A percentile compares a stretch with the other conserved stretches of the same genome.
These are phyloP conservation scores for Chaetomiaceae sp. DNA, from an alignment of 2,329 filamentous ascomycete genomes.

Conservation along the genomic window DNA sequence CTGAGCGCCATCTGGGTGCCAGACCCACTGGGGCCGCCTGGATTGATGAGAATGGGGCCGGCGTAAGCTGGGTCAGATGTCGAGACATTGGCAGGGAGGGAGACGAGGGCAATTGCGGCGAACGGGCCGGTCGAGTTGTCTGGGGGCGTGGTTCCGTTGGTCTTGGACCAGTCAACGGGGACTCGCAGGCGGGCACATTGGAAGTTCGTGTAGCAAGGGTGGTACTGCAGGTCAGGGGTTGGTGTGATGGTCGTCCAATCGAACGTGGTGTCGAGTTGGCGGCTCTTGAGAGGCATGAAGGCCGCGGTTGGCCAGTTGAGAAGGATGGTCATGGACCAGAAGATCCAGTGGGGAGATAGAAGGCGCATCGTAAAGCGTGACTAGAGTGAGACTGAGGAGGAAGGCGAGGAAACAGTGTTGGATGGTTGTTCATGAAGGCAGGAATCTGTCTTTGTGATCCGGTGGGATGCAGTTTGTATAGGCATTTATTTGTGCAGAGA, in stretches of 20 bases:
- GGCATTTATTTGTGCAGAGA: too few species aligned
- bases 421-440: too few species aligned
- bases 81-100: constrained; percentile 30
- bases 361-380: neutral
- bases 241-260: constrained; percentile 15
- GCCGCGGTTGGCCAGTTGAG: neutral
- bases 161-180: constrained; percentile 37
- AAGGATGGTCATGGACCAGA: constrained; percentile 7
- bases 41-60: constrained; percentile 41
- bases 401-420: neutral
- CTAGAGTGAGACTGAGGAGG: neutral
- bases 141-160: constrained; percentile 32
- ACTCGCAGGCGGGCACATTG: constrained; percentile 42
- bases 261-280: constrained; percentile 1
- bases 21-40: constrained; percentile 42
- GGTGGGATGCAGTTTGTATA: too few species aligned
- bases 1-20: constrained; percentile 32
- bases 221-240: constrained; percentile 13
- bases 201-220: constrained; percentile 21
- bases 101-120: constrained; percentile 35
- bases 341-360: neutral
- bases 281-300: neutral
- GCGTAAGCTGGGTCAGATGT: constrained; percentile 32
- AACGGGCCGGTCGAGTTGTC: constrained; percentile 1
- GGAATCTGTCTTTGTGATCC: too few species aligned